Base-by-base conservation (phyloP, 2,329 filamentous ascomycete genomes). In the Scortechinia acanthostroma region DNA sequence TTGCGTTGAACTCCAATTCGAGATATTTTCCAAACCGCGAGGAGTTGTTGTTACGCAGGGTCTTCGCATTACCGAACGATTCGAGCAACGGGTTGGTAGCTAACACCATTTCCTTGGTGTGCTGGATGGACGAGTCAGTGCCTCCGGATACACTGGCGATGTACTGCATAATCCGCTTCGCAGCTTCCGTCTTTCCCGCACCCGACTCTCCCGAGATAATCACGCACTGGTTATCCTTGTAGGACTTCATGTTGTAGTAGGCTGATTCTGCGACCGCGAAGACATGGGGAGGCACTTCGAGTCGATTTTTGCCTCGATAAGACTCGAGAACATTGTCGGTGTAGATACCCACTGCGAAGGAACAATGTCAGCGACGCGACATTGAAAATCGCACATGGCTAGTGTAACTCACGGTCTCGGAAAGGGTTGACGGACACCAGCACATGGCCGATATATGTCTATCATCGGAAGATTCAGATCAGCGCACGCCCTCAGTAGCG, bases 241-340 rank as follows among this genome's bases (percentile, higher is more conserved):
- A 98, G 42, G 91, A 91, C 65, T 97, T 97, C 93, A 98, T 97
- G 72, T 98, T 97, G 72, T 97, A 97, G 73, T 98, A 98, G 46
- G 91, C 68, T 4, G 91, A 86, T 68, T 98, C 93, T 60, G 93
- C 93, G 58, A 98, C 93, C 49, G 90, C 91, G 63, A 96, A 98
- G 54, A 98, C 93, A 66, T 98, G 93, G 5, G 93, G 93, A 21
- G 90, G 87, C 70, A 89, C 82, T 70, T 98, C 93, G 52, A 98
- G 77, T 52, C 93, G 83, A 70, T 98, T 98, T 76, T 97, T 96
- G 55, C 91, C 91, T 68, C 83, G 86, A 73, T 98, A 98, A 59
- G 88, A 91, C 43, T 95, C 83, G 58, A 98, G 80, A 47, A 97
- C 90, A 58, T 85, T 72, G 54, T 97, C 91, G 64, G 91, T 97